Evolutionary conservation across 2,329 filamentous ascomycete genomes (phyloP).

Genomic region (Myriosclerotinia curreyana): DNA sequence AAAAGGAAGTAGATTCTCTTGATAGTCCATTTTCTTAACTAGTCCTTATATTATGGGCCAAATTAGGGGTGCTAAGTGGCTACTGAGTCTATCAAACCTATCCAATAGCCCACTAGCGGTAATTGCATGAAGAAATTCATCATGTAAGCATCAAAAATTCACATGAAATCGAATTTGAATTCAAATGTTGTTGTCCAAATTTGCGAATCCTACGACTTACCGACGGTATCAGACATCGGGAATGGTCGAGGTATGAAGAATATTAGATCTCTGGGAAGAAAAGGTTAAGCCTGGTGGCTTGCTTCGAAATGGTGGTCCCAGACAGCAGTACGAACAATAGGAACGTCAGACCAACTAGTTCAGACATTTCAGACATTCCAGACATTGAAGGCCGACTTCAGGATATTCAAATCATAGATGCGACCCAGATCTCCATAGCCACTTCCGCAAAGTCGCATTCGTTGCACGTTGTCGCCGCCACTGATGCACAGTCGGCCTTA

Average conservation of each 20-base stretch:
- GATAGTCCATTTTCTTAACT: too few relatives aligned
- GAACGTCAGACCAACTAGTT: background rate
- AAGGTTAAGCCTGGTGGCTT: background rate
- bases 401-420: background rate
- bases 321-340: background rate
- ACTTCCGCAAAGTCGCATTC: background rate
- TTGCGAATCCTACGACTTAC: background rate
- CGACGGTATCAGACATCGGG: background rate
- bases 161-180: background rate
- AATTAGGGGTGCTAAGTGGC: background rate
- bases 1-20: too few relatives aligned
- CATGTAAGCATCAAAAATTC: background rate
- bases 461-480: background rate
- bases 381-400: background rate
- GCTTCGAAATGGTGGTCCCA: background rate
- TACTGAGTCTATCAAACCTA: background rate
- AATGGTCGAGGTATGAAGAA: constrained; percentile 2
- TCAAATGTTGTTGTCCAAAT: background rate
- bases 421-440: background rate
- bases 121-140: background rate
- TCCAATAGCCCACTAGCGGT: background rate
- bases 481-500: background rate
- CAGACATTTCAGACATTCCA: background rate
- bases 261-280: background rate
- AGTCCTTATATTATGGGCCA: too few relatives aligned